phyloP scores from a whole-genome alignment of 192 early-diverging fungal genomes.

The Coemansia sp. region DNA sequence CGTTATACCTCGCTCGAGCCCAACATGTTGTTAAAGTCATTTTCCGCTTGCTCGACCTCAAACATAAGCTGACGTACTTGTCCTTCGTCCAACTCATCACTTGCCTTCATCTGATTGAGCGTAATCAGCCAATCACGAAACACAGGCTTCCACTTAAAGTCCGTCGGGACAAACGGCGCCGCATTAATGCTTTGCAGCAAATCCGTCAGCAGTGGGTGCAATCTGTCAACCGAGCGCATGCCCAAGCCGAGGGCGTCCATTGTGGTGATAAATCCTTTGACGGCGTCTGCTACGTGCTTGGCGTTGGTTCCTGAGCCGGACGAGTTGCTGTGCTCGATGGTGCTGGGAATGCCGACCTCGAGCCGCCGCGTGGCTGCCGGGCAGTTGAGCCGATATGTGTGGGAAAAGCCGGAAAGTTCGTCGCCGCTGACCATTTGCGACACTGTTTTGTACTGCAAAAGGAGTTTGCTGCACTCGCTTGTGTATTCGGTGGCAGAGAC shows the following conservation, averaged over 20 bases:
- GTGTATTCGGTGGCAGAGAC: constrained; percentile 88
- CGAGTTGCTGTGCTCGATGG: constrained; percentile 81
- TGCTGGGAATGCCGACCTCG: constrained; percentile 94
- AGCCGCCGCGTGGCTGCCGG: constrained; percentile 84
- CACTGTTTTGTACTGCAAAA: constrained; percentile 87
- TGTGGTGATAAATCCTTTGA: constrained; percentile 84
- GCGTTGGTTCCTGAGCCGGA: constrained; percentile 57
- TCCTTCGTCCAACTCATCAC: constrained; percentile 78
- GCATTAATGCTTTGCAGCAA: constrained; percentile 88
- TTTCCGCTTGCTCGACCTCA: constrained; percentile 78
- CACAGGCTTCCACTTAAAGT: constrained; percentile 80
- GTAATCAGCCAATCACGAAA: constrained; percentile 87
- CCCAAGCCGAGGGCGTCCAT: constrained; percentile 87
- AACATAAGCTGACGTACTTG: constrained; percentile 90
- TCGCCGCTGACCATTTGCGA: constrained; percentile 39
- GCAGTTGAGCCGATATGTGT: constrained; percentile 64
- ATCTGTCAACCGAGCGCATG: constrained; percentile 81
- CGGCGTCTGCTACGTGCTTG: constrained; percentile 81
- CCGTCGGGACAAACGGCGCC: constrained; percentile 67
- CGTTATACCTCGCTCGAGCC: constrained; percentile 25
- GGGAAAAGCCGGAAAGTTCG: constrained; percentile 59
- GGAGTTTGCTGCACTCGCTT: constrained; percentile 82
- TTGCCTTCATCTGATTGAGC: constrained; percentile 91
- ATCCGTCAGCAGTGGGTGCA: constrained; percentile 86
- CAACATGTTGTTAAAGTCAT: constrained; percentile 62